These are phyloP conservation scores for Salix arbutifolia DNA, from an alignment of 345 rosid genomes.

Conservation along the genomic window DNA sequence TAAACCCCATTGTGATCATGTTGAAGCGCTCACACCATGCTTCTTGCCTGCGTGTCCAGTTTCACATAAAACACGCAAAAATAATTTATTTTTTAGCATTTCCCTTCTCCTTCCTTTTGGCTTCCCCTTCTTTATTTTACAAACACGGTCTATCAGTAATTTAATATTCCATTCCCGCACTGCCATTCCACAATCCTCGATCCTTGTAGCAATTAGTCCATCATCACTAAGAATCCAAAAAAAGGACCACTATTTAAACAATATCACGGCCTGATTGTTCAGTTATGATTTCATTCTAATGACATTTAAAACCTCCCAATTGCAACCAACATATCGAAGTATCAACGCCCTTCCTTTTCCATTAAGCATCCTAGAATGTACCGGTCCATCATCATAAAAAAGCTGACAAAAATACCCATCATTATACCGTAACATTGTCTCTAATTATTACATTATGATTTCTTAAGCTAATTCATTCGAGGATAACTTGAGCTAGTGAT, in stretches of 20 bases:
- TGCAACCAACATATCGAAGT: background rate
- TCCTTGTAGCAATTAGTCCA: background rate
- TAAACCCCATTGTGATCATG: background rate
- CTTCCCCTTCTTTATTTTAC: background rate
- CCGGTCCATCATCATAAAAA: background rate
- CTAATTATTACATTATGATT: background rate
- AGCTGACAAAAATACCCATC: background rate
- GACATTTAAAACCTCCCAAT: background rate
- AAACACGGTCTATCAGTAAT: background rate
- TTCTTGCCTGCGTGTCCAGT: background rate
- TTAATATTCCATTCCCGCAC: background rate
- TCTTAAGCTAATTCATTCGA: background rate
- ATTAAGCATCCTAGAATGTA: too few species aligned
- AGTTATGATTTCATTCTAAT: background rate
- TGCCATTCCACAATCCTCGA: background rate
- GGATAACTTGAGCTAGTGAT: background rate
- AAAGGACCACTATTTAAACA: background rate
- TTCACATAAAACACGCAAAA: background rate
- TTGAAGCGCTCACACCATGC: background rate
- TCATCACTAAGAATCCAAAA: background rate
- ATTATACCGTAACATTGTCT: background rate
- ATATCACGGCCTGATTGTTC: background rate
- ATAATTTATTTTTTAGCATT: background rate
- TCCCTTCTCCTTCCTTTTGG: background rate
- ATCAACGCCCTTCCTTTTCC: background rate